phyloP scores from a whole-genome alignment of 495 filamentous ascomycete genomes.

The Penicillium paradoxum region DNA sequence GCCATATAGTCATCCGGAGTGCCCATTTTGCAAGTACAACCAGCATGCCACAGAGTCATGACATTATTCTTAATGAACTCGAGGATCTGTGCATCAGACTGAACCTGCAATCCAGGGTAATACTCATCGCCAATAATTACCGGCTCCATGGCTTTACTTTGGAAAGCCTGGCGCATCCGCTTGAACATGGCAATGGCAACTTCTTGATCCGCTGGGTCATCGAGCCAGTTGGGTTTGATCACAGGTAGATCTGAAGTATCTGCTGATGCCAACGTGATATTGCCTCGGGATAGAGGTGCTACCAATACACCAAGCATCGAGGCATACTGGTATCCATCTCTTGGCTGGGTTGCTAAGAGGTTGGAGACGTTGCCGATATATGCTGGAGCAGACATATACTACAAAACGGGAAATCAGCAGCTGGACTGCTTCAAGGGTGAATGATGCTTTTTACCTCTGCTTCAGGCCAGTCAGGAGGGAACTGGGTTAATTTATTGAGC shows the following conservation, averaged over 20 bases:
- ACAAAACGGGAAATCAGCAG: conserved; percentile 10
- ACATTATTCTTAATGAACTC: conserved; percentile 34
- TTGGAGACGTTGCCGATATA: conserved; percentile 37
- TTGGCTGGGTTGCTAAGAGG: conserved; percentile 29
- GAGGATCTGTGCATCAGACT: conserved; percentile 50
- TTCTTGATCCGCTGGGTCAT: conserved; percentile 43
- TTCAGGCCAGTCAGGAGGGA: conserved; percentile 56
- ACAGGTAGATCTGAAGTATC: conserved; percentile 42
- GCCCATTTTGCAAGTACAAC: conserved; percentile 55
- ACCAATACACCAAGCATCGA: conserved; percentile 37
- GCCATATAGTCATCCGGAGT: conserved; percentile 41
- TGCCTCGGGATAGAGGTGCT: conserved; percentile 51
- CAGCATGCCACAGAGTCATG: conserved; percentile 47
- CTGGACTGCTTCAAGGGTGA: neutral
- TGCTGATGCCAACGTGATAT: conserved; percentile 45
- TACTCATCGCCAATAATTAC: conserved; percentile 43
- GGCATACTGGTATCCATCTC: conserved; percentile 46
- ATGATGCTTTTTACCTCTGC: conserved; percentile 36
- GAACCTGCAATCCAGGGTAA: conserved; percentile 42
- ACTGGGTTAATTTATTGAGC: conserved; percentile 22
- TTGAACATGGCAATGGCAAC: conserved; percentile 51
- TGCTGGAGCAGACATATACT: conserved; percentile 36
- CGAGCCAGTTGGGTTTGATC: conserved; percentile 53
- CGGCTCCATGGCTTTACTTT: conserved; percentile 34
- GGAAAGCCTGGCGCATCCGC: conserved; percentile 43